These are phyloP conservation scores for Xylariaceae sp. DNA, from an alignment of 2,329 filamentous ascomycete species.

Conservation along the genomic window DNA sequence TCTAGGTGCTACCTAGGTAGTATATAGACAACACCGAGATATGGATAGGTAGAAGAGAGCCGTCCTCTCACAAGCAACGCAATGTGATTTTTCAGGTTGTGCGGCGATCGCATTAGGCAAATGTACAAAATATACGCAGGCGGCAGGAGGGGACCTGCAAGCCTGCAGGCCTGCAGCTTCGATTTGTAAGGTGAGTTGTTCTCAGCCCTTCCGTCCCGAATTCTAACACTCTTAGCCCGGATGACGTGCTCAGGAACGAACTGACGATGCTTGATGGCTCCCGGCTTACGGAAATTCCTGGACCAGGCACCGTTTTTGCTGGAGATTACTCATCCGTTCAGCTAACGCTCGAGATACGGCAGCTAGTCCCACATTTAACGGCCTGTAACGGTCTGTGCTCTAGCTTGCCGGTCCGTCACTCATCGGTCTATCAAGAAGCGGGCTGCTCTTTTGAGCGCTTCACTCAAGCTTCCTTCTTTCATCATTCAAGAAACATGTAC, in stretches of 20 bases:
- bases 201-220: neutral
- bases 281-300: neutral
- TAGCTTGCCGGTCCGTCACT: too few relatives aligned
- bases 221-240: conserved; percentile 22
- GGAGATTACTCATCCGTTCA: too few relatives aligned
- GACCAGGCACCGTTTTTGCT: neutral
- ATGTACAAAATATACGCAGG: neutral
- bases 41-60: neutral
- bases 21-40: neutral
- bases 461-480: too few relatives aligned
- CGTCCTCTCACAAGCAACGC: neutral
- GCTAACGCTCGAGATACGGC: too few relatives aligned
- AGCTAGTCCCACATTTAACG: too few relatives aligned
- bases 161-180: neutral
- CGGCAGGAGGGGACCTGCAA: neutral
- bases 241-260: conserved; percentile 31
- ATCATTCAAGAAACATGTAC: too few relatives aligned
- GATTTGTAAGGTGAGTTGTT: neutral
- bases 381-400: too few relatives aligned
- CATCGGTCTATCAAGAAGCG: too few relatives aligned
- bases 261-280: neutral
- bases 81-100: conserved; percentile 2
- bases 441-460: too few relatives aligned
- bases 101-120: neutral
- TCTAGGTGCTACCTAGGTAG: neutral